Evolutionary conservation across 208 protist species (phyloP).

Genomic region (Kentomonas sorsogonicus): DNA sequence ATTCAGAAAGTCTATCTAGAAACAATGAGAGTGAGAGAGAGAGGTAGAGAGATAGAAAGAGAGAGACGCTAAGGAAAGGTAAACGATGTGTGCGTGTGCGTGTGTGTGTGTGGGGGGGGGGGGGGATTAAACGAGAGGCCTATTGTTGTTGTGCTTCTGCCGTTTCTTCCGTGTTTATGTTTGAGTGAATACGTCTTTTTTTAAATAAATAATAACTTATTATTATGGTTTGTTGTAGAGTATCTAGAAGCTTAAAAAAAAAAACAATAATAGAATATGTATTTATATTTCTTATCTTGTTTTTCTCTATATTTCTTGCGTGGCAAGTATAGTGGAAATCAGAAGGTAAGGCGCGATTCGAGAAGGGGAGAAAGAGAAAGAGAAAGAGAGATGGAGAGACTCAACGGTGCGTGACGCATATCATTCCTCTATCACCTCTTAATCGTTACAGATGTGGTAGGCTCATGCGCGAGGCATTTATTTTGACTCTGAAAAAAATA

Average conservation of each 20-base stretch:
- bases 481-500: no score
- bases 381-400: no score
- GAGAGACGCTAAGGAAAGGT: no score
- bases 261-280: slow-evolving; percentile 9
- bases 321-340: not conserved
- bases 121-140: no score
- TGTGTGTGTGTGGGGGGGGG: no score
- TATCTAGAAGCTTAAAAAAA: slow-evolving; percentile 8
- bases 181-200: not conserved
- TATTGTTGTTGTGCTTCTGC: not conserved
- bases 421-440: no score
- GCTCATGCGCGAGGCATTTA: no score
- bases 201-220: not conserved
- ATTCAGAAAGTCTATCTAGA: not conserved
- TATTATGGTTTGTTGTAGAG: slow-evolving; percentile 2
- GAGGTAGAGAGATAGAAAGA: no score
- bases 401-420: no score
- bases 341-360: not conserved
- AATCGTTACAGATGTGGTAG: no score
- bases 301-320: not conserved
- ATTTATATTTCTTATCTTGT: not conserved
- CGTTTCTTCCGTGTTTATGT: not conserved
- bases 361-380: not conserved
- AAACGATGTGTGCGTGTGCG: no score
- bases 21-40: slow-evolving; percentile 15